phyloP scores from a whole-genome alignment of 768 basidiomycete species.

The Pholiota microspora region DNA sequence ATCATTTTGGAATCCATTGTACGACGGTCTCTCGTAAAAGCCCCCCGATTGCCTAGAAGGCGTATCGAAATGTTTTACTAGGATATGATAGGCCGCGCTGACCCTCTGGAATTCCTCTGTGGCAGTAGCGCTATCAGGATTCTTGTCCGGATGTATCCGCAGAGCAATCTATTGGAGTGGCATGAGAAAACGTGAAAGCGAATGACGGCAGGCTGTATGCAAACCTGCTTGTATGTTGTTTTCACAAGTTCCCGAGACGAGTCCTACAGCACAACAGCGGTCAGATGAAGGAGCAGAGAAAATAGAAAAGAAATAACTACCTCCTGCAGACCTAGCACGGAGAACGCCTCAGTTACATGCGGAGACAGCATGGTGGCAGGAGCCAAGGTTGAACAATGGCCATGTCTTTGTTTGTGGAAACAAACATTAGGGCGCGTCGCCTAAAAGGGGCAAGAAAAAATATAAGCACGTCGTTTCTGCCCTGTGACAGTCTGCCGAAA shows the following conservation, averaged over 20 bases:
- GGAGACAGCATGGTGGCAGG: slow-evolving; percentile 10
- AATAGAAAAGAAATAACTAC: slow-evolving; percentile 27
- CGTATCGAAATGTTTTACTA: slow-evolving; percentile 54
- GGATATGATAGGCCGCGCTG: slow-evolving; percentile 63
- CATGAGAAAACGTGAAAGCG: slow-evolving; percentile 2
- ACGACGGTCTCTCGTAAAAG: neutral
- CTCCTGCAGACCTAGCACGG: slow-evolving; percentile 51
- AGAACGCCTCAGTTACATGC: slow-evolving; percentile 32
- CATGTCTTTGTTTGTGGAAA: slow-evolving; percentile 13
- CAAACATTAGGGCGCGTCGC: slow-evolving; percentile 1
- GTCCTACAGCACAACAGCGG: slow-evolving; percentile 38
- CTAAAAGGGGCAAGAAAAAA: slow-evolving; percentile 2
- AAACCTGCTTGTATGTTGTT: slow-evolving; percentile 66
- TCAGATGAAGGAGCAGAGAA: slow-evolving; percentile 1
- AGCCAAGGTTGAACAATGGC: slow-evolving; percentile 10
- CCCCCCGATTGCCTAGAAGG: slow-evolving; percentile 1
- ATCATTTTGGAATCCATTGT: slow-evolving; percentile 6
- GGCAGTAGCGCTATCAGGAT: slow-evolving; percentile 60
- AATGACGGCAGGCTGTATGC: slow-evolving; percentile 10
- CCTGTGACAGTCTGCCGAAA: no score
- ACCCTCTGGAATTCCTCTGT: slow-evolving; percentile 70
- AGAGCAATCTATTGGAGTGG: slow-evolving; percentile 48
- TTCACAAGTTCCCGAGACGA: slow-evolving; percentile 64
- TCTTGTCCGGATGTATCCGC: slow-evolving; percentile 77
- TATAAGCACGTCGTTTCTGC: neutral